phyloP scores from a whole-genome alignment of 2,329 filamentous ascomycete genomes.

The Cryphonectria carpinicola region DNA sequence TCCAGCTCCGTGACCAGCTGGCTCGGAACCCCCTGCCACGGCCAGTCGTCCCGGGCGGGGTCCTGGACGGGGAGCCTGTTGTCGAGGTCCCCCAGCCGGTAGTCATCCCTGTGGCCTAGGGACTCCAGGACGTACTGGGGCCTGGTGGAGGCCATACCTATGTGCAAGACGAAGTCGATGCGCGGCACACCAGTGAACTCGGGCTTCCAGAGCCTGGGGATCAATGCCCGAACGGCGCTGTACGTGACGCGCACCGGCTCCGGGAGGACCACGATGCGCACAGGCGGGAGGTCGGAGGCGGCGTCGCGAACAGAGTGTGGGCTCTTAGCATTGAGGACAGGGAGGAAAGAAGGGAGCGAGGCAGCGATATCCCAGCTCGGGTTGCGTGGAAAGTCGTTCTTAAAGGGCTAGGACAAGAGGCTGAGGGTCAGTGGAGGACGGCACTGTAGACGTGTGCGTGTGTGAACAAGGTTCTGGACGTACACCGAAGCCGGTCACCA shows the following conservation, averaged over 20 bases:
- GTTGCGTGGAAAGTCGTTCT: slow-evolving; percentile 71
- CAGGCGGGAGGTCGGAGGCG: slow-evolving; percentile 44
- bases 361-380: slow-evolving; percentile 80
- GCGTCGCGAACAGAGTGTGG: slow-evolving; percentile 40
- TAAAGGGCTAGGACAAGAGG: slow-evolving; percentile 68
- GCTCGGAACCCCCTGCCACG: slow-evolving; percentile 58
- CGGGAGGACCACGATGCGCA: slow-evolving; percentile 68
- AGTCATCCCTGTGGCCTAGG: slow-evolving; percentile 72
- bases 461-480: slow-evolving; percentile 32
- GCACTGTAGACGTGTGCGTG: background rate
- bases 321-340: slow-evolving; percentile 51
- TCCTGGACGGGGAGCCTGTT: slow-evolving; percentile 54
- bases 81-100: slow-evolving; percentile 72
- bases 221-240: slow-evolving; percentile 61
- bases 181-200: slow-evolving; percentile 40
- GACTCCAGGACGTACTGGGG: slow-evolving; percentile 72
- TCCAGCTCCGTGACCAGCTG: slow-evolving; percentile 63
- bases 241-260: slow-evolving; percentile 74
- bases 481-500: slow-evolving; percentile 67
- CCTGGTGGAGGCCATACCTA: slow-evolving; percentile 74
- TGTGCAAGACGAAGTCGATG: slow-evolving; percentile 73
- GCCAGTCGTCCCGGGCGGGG: slow-evolving; percentile 50
- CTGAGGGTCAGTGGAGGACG: slow-evolving; percentile 6
- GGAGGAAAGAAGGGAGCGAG: slow-evolving; percentile 67
- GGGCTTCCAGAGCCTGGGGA: slow-evolving; percentile 65